These are phyloP conservation scores for Fistulina hepatica DNA, from an alignment of 1,284 basidiomycete genomes.

Conservation along the genomic window DNA sequence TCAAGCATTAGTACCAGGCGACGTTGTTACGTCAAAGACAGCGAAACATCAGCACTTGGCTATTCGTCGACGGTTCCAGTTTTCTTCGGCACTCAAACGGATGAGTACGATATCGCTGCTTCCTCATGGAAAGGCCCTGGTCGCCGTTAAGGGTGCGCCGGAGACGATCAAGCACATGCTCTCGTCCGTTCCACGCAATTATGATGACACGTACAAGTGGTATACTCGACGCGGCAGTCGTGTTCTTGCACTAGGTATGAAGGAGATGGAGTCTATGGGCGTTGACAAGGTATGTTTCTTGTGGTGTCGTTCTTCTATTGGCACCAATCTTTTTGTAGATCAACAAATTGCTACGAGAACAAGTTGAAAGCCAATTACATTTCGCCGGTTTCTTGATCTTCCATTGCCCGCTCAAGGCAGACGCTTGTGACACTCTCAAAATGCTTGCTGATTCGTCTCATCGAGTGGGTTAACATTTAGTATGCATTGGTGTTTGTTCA, in stretches of 20 bases:
- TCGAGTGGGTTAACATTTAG: conserved; percentile 46
- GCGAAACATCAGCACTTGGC: too few species aligned
- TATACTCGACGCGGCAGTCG: conserved; percentile 86
- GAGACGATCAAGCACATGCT: conserved; percentile 91
- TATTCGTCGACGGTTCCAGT: conserved; percentile 88
- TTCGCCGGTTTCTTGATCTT: conserved; percentile 95
- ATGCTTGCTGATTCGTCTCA: conserved; percentile 93
- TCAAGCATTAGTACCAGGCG: too few species aligned
- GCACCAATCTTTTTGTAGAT: conserved; percentile 40
- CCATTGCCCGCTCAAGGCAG: conserved; percentile 91
- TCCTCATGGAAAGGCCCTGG: conserved; percentile 46
- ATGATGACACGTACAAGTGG: conserved; percentile 90
- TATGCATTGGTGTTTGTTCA: background rate
- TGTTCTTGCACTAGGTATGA: conserved; percentile 81
- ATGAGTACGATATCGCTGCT: conserved; percentile 86
- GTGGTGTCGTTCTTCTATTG: background rate
- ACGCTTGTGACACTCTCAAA: conserved; percentile 80
- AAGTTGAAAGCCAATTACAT: conserved; percentile 64
- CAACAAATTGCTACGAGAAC: conserved; percentile 69
- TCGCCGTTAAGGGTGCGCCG: conserved; percentile 87
- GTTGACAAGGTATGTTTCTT: conserved; percentile 46
- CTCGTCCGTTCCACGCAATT: conserved; percentile 56
- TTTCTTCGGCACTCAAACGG: conserved; percentile 89
- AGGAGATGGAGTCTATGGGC: conserved; percentile 63
- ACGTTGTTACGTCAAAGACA: too few species aligned